Evolutionary conservation across 352 stramenopile genomes (phyloP), one percentile per base, ranked within the genome.

Genomic region (Pythium vanterpoolii): DNA sequence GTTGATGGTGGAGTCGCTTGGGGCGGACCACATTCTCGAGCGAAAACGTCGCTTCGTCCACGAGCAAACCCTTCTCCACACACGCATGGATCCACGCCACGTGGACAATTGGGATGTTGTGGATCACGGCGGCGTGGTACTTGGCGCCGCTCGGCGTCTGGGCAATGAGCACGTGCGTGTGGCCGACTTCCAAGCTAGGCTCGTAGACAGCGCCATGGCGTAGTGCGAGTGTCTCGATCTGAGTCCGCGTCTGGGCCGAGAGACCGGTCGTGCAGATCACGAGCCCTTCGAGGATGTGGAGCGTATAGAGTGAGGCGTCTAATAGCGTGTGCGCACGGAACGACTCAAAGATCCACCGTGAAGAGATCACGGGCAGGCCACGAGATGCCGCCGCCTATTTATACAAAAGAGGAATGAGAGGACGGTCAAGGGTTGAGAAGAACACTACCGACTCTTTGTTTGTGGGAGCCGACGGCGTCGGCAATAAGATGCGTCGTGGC

Each of bases 71-170:
- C 14, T 73, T 71, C 52, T 90, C 74, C 16, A 86, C 34, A 43
- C 78, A 92, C n/a, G 79, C 83, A n/a, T 80, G 67, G 0, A 92
- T 62, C 83, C 83, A 92, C 28, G 73, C 77, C 9, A 90, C 62
- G 50, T 89, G 78, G 3, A 90, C 83, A 11, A 92, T 71, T 4
- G 83, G 75, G 48, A 92, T 83, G 11, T 71, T 61, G 58, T 89
- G 72, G 4, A 63, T 64, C 18, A 84, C 51, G 0, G 79, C 79
- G 1, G 78, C 78, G 16, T 89, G 75, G 45, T 87, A 90, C 61
- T 92, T 90, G 18, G 75, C 66, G 46, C 83, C 83, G 51, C 72
- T 65, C 0, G 76, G 51, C 24, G 72, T 71, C 66, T 85, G 71
- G 24, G 79, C 79, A 50, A 92, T 79, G 19, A 92, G 74, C 24